A percentile compares a stretch with the other conserved stretches of the same genome.
Evolutionary conservation across 371 early-diverging fungal species (phyloP).

Genomic region (Lichtheimia ramosa): DNA sequence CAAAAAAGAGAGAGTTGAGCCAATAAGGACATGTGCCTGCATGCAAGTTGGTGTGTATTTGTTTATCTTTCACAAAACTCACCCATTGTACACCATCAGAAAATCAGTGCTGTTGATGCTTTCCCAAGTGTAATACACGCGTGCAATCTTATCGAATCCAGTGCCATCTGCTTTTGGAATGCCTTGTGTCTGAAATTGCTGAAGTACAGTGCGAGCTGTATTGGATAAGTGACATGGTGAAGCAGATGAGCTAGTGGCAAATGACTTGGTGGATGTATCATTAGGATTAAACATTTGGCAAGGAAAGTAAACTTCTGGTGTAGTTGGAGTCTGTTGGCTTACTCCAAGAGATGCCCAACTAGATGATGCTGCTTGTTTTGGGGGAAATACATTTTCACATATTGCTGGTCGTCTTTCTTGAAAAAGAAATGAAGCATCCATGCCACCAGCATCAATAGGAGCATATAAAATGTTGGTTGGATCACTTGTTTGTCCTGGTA

Average conservation of each 20-base stretch:
- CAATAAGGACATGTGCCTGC: background rate
- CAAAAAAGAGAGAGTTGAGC: background rate
- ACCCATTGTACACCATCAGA: conserved; percentile 73
- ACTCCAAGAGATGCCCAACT: conserved; percentile 16
- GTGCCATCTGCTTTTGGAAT: conserved; percentile 18
- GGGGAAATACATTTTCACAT: conserved; percentile 51
- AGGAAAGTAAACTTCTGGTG: conserved; percentile 62
- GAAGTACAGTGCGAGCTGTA: conserved; percentile 34
- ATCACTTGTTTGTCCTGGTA: conserved; percentile 29
- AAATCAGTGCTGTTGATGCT: conserved; percentile 48
- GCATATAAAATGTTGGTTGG: conserved; percentile 56
- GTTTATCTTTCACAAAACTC: conserved; percentile 5
- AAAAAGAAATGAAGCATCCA: conserved; percentile 58
- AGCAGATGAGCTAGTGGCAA: conserved; percentile 39
- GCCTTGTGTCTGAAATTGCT: conserved; percentile 32
- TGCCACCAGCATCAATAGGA: conserved; percentile 64
- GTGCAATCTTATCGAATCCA: conserved; percentile 42
- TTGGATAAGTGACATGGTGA: conserved; percentile 64
- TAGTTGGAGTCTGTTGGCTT: conserved; percentile 16
- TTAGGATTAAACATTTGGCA: conserved; percentile 61
- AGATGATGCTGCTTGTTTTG: background rate
- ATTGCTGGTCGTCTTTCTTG: conserved; percentile 47
- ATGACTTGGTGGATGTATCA: conserved; percentile 40
- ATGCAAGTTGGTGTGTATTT: conserved; percentile 7
- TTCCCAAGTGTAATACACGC: conserved; percentile 73